Conservation (phyloP, 176 grass and related monocot species). For the Hsuehochloa calcarea region DNA sequence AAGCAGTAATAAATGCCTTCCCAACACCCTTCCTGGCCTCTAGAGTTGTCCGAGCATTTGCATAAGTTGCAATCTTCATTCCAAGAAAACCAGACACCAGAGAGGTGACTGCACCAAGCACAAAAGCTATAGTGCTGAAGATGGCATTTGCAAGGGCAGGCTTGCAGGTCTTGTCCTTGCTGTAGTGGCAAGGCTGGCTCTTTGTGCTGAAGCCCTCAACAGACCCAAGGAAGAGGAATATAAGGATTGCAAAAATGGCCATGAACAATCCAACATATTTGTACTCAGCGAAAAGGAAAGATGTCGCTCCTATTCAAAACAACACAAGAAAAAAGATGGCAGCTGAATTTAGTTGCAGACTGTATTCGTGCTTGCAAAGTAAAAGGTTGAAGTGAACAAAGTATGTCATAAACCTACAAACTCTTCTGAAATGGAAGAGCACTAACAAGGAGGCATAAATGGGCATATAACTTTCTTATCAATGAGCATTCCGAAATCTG, state of each 20-base stretch:
- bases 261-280: constrained; percentile 63
- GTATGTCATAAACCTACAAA: neutral
- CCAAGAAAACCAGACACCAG: constrained; percentile 50
- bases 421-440: neutral
- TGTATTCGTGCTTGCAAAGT: constrained; percentile 9
- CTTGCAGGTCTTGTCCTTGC: constrained; percentile 38
- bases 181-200: constrained; percentile 61
- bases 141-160: constrained; percentile 46
- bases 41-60: constrained; percentile 46
- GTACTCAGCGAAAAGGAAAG: constrained; percentile 68
- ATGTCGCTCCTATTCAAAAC: constrained; percentile 48
- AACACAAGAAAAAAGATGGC: constrained; percentile 14
- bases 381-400: constrained; percentile 15
- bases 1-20: constrained; percentile 62
- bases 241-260: constrained; percentile 48
- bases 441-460: neutral
- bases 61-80: constrained; percentile 54
- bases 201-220: constrained; percentile 56
- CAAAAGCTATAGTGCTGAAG: constrained; percentile 43
- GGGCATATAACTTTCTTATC: neutral
- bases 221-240: constrained; percentile 67
- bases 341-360: neutral
- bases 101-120: constrained; percentile 51
- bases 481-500: neutral
- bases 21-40: constrained; percentile 68